Percentiles rank a stretch among this genome's conserved stretches.
phyloP scores from a whole-genome alignment of 768 basidiomycete species.

The Rhodotorula paludigena region DNA sequence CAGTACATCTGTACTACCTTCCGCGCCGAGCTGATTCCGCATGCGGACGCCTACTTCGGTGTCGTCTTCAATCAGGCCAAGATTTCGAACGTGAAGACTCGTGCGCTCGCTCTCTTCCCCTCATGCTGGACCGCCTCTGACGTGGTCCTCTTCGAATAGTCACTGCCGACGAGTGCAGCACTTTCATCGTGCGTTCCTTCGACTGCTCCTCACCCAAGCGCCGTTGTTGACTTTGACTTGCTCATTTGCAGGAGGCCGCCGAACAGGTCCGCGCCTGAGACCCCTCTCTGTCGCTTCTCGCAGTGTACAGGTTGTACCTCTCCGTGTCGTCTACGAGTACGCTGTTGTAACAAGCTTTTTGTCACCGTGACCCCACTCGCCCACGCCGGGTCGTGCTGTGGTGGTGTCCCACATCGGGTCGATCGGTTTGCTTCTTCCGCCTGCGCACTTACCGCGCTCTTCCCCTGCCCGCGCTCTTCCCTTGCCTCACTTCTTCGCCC shows the following conservation, averaged over 20 bases:
- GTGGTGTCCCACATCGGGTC: no score
- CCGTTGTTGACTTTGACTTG: no score
- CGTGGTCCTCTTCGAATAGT: slow-evolving; percentile 4
- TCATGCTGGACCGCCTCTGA: no score
- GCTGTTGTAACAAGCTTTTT: not conserved
- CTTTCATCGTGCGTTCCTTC: slow-evolving; percentile 18
- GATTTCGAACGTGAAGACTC: slow-evolving; percentile 34
- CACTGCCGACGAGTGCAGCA: slow-evolving; percentile 35
- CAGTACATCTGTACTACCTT: slow-evolving; percentile 99
- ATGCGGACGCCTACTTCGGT: slow-evolving; percentile 94
- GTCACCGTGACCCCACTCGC: not conserved
- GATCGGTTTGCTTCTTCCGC: not conserved
- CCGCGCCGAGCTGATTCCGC: slow-evolving; percentile 91
- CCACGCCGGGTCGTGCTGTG: no score
- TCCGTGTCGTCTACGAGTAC: not conserved
- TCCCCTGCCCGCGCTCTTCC: no score
- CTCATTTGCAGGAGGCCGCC: slow-evolving; percentile 20
- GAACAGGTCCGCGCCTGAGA: slow-evolving; percentile 32
- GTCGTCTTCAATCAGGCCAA: slow-evolving; percentile 51
- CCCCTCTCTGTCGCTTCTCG: not conserved
- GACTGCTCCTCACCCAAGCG: no score
- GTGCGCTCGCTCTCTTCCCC: not conserved
- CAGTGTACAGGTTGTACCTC: no score
- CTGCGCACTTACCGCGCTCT: not conserved
- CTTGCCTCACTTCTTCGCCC: not conserved